phyloP scores from a whole-genome alignment of 495 filamentous ascomycete genomes.

The Antarctomyces pellizariae region DNA sequence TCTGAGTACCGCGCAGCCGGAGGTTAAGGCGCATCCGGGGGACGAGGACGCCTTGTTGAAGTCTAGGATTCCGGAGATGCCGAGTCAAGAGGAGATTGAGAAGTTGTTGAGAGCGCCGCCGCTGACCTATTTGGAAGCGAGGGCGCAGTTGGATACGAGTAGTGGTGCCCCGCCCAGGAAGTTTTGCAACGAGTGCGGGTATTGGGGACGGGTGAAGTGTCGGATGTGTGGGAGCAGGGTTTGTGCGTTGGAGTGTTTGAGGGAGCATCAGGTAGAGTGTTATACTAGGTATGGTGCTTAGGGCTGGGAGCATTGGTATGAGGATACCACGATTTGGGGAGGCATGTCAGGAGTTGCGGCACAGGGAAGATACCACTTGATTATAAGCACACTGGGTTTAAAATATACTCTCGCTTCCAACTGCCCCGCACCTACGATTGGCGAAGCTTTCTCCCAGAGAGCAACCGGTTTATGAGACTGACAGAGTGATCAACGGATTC shows the following conservation, averaged over 20 bases:
- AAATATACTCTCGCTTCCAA: too few species aligned
- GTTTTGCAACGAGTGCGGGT: slow-evolving; percentile 82
- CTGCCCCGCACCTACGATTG: too few species aligned
- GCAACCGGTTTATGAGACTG: too few species aligned
- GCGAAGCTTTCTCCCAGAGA: too few species aligned
- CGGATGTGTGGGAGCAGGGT: slow-evolving; percentile 60
- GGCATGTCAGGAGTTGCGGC: too few species aligned
- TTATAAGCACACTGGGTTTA: too few species aligned
- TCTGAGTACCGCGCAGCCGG: slow-evolving; percentile 4
- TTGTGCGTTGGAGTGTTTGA: slow-evolving; percentile 65
- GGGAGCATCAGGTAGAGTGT: slow-evolving; percentile 51
- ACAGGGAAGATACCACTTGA: too few species aligned
- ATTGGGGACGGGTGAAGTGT: slow-evolving; percentile 74
- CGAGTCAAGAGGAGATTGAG: slow-evolving; percentile 42
- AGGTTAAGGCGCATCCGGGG: slow-evolving; percentile 16
- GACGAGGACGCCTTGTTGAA: slow-evolving; percentile 40
- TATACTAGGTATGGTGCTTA: slow-evolving; percentile 45
- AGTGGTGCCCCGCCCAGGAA: slow-evolving; percentile 30
- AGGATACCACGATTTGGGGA: too few species aligned
- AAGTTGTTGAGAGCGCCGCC: slow-evolving; percentile 46
- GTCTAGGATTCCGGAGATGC: slow-evolving; percentile 36
- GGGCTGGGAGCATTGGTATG: too few species aligned
- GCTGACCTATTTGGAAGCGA: slow-evolving; percentile 55
- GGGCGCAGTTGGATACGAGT: slow-evolving; percentile 26
- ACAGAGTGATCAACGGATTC: too few species aligned